Evolutionary conservation across 2,329 filamentous ascomycete species (phyloP), one percentile per base, ranked within the genome.

Genomic region (Talaromyces sp.): DNA sequence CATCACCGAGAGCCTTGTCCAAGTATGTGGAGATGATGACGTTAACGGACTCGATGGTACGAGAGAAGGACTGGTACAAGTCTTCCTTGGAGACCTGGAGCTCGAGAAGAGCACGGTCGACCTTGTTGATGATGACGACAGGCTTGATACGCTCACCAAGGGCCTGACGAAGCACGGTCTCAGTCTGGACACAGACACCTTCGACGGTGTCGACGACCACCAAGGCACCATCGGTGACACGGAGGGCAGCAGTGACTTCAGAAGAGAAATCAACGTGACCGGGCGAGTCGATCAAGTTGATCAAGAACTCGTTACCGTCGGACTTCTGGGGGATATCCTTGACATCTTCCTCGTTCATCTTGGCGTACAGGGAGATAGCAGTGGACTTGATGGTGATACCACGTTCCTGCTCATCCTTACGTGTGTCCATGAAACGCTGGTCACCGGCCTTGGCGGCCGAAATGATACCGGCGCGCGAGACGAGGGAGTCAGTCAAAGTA

Each of bases 201-300:
- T 97, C 94, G 71, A 99, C 90, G 81, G 92, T 97, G 85, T 99
- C 94, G 84, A 99, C 94, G 82, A 99, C 94, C 76, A 99, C 94
- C 70, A 99, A 91, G 74, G 94, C 94, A 91, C 94, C 94, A 76
- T 99, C 94, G 72, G 94, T 99, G 82, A 99, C 94, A 91, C 94
- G 94, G 76, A 99, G 93, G 78, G 94, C 94, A 78, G 94, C 94
- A 77, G 94, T 99, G 78, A 99, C 94, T 80, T 99, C 94, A 69
- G 94, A 99, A 48, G 94, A 99, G 89, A 99, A 99, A 84, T 99
- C 94, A 84, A 99, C 94, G 93, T 99, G 94, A 87, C 94, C 94
- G 66, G 94, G 94, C 63, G 94, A 99, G 83, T 99, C 94, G 80
- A 99, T 99, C 82, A 99, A 86, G 89, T 99, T 99, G 88, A 99